Percentiles rank a stretch among this genome's conserved stretches.
Conservation (phyloP, 2,329 filamentous ascomycete species). For the Fonsecaea erecta region DNA sequence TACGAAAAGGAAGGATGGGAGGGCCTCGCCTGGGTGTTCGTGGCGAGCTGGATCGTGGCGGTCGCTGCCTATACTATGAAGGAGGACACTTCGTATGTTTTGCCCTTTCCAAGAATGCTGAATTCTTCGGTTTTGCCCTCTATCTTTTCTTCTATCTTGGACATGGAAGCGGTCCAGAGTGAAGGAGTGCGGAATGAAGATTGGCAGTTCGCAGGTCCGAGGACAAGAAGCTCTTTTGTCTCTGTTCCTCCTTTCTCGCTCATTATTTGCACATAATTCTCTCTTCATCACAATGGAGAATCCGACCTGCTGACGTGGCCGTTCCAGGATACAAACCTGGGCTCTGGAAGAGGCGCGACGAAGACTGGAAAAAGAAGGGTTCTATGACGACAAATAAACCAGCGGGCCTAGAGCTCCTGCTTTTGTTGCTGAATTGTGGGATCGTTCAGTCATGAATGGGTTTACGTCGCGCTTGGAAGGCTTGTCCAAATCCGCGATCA, state of each 20-base stretch:
- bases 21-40: conserved; percentile 58
- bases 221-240: not conserved
- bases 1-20: conserved; percentile 97
- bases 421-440: not conserved
- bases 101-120: conserved; percentile 5
- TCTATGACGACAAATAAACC: conserved; percentile 69
- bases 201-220: not conserved
- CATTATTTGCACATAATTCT: not conserved
- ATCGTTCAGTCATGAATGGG: conserved; percentile 6
- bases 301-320: conserved; percentile 3
- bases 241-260: not conserved
- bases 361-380: conserved; percentile 93
- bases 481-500: not conserved
- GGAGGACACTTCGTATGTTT: conserved; percentile 94
- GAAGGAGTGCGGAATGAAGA: not conserved
- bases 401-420: not conserved
- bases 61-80: conserved; percentile 90
- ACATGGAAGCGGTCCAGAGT: not conserved
- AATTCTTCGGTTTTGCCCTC: too few relatives aligned
- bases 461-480: not conserved
- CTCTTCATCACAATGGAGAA: not conserved
- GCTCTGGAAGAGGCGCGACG: conserved; percentile 94
- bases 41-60: conserved; percentile 73
- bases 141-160: not conserved
- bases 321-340: conserved; percentile 93